Evolutionary conservation across 768 basidiomycete species (phyloP), one percentile per base, ranked within the genome.

Genomic region (Lyophyllum decastes): DNA sequence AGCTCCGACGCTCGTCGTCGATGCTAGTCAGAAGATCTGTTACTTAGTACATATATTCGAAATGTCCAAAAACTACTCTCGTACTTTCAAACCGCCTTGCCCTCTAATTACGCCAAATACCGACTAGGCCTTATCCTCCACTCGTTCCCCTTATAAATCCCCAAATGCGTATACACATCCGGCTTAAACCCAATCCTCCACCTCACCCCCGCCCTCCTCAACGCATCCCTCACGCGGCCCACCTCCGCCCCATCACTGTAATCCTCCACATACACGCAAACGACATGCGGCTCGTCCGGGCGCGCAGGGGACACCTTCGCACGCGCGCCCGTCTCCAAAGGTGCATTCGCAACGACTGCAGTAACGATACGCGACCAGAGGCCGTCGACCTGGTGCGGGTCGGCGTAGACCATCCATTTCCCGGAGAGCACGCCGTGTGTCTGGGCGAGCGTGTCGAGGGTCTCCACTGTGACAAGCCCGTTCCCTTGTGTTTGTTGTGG

Each of bases 111-210:
- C 38, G 56, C 57, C 19, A 50, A 58, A 55, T 69, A 73, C 35
- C 73, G 66, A 26, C 69, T 73, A 2, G 76, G 75, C 10, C 71
- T 64, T 50, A 76, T 67, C 6, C 64, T 67, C 71, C 70, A 76
- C n/a, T 66, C 56, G 49, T 76, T 77, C 19, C 69, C 61, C 40
- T 70, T 66, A 56, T 76, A 76, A 14, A 76, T 76, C 6, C 70
- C 73, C 30, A 76, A 62, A 61, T 73, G 63, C 4, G 75, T 75
- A 61, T 76, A 76, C 25, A 72, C 71, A 34, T 76, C 76, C 21
- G 74, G 67, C 61, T 78, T 78, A 69, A 76, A 76, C 3, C 73
- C 72, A 51, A 76, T 74, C 59, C 68, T 73, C 71, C 72, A 70
- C 26, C 62, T 67, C 4, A 74, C 68, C 33, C 77, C 76, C 26